A percentile compares a stretch with the other conserved stretches of the same genome.
Conservation (phyloP, 2,329 filamentous ascomycete genomes). For the Pseudovirgaria hyperparasitica region DNA sequence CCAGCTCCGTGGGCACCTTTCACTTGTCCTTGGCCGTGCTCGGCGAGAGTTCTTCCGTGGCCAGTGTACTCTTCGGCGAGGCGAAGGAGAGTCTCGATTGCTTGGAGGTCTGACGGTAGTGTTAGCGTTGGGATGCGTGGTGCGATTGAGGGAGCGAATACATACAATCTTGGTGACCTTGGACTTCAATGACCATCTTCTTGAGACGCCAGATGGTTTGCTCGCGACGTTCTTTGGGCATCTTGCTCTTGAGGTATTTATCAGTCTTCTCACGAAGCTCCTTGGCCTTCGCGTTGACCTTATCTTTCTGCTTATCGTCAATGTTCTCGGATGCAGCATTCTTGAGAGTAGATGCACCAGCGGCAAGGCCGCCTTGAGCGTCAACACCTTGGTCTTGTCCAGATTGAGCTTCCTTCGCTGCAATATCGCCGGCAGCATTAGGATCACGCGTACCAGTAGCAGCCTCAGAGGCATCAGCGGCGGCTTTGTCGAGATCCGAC, state of each 20-base stretch:
- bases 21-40: conserved; percentile 54
- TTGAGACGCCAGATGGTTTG: conserved; percentile 86
- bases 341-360: conserved; percentile 36
- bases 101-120: conserved; percentile 52
- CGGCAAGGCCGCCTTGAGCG: conserved; percentile 34
- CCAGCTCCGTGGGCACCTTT: conserved; percentile 57
- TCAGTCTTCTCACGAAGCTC: conserved; percentile 40
- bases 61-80: conserved; percentile 76
- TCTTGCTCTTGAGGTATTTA: conserved; percentile 72
- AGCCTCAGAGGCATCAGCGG: conserved; percentile 43
- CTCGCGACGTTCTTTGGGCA: conserved; percentile 85
- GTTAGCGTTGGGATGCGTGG: conserved; percentile 12
- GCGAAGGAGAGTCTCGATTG: conserved; percentile 74
- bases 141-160: conserved; percentile 7
- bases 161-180: conserved; percentile 80
- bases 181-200: conserved; percentile 96
- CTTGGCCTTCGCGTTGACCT: conserved; percentile 15
- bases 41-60: conserved; percentile 54
- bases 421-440: conserved; percentile 38
- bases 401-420: conserved; percentile 36
- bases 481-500: conserved; percentile 47
- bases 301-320: conserved; percentile 44
- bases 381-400: conserved; percentile 38
- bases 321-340: conserved; percentile 49
- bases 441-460: conserved; percentile 43